Evolutionary conservation across 148 eudicot species (phyloP).

Genomic region (Arbutus unedo): DNA sequence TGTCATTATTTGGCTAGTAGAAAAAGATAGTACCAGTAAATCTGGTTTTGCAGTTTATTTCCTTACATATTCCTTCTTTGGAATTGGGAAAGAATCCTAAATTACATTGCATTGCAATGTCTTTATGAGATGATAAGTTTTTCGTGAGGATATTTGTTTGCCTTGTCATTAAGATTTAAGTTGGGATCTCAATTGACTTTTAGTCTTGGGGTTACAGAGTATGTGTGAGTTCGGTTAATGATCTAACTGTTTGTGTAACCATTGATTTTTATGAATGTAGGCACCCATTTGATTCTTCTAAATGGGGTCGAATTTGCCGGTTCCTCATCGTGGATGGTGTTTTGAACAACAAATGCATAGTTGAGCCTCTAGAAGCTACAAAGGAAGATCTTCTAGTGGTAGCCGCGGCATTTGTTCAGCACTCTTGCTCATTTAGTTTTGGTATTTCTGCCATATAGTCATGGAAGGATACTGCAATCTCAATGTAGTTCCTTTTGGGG

Average conservation of each 20-base stretch:
- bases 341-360: slow-evolving; percentile 50
- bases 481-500: neutral
- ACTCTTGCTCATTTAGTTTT: neutral
- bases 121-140: neutral
- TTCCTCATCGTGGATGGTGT: slow-evolving; percentile 62
- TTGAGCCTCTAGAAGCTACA: slow-evolving; percentile 92
- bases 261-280: slow-evolving; percentile 38
- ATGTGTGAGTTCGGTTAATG: neutral
- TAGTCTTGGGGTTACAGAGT: slow-evolving; percentile 5
- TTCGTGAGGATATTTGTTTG: neutral
- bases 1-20: neutral
- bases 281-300: slow-evolving; percentile 97
- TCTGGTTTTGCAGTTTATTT: neutral
- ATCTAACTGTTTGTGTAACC: neutral
- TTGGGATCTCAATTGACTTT: neutral
- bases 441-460: neutral
- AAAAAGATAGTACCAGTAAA: neutral
- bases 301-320: slow-evolving; percentile 93
- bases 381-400: slow-evolving; percentile 92
- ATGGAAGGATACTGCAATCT: slow-evolving; percentile 2
- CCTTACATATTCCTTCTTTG: too few species aligned
- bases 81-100: neutral
- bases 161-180: neutral
- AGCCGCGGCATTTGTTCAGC: slow-evolving; percentile 17
- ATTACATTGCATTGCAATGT: neutral